Percentiles rank a stretch among this genome's conserved stretches.
Evolutionary conservation across 2,329 filamentous ascomycete genomes (phyloP).

Genomic region (Microsporum audouinii): DNA sequence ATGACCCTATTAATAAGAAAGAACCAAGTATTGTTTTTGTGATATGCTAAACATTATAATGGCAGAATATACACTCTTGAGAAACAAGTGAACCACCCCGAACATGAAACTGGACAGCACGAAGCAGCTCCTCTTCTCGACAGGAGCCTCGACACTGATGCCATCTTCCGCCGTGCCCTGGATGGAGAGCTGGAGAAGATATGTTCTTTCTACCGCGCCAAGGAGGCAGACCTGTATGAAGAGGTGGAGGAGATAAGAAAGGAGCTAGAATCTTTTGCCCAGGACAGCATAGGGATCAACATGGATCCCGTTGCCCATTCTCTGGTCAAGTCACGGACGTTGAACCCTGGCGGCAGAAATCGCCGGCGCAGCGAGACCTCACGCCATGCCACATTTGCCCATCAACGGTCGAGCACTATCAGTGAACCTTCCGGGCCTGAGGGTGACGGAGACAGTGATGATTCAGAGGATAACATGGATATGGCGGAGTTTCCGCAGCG

Average conservation of each 20-base stretch:
- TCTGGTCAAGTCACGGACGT: constrained; percentile 32
- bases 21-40: not conserved
- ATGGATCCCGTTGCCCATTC: constrained; percentile 34
- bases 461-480: constrained; percentile 54
- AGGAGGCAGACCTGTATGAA: constrained; percentile 75
- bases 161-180: constrained; percentile 67
- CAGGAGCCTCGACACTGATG: constrained; percentile 59
- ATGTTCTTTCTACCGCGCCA: constrained; percentile 75
- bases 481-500: constrained; percentile 33
- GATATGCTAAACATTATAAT: not conserved
- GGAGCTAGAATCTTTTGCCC: constrained; percentile 60
- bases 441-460: constrained; percentile 40
- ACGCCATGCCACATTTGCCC: constrained; percentile 22
- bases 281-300: constrained; percentile 39
- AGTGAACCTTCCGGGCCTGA: constrained; percentile 40
- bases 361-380: constrained; percentile 38
- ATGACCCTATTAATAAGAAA: constrained; percentile 18
- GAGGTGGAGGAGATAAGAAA: constrained; percentile 67
- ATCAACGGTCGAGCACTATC: constrained; percentile 26
- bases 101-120: constrained; percentile 50
- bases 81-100: constrained; percentile 59
- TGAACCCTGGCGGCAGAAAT: constrained; percentile 34
- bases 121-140: constrained; percentile 76
- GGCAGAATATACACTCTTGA: constrained; percentile 86
- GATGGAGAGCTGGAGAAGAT: constrained; percentile 92